Percentiles rank a stretch among this genome's conserved stretches.
These are phyloP conservation scores for Termitomyces bulborhizus DNA, from an alignment of 768 basidiomycete species.

Conservation along the genomic window DNA sequence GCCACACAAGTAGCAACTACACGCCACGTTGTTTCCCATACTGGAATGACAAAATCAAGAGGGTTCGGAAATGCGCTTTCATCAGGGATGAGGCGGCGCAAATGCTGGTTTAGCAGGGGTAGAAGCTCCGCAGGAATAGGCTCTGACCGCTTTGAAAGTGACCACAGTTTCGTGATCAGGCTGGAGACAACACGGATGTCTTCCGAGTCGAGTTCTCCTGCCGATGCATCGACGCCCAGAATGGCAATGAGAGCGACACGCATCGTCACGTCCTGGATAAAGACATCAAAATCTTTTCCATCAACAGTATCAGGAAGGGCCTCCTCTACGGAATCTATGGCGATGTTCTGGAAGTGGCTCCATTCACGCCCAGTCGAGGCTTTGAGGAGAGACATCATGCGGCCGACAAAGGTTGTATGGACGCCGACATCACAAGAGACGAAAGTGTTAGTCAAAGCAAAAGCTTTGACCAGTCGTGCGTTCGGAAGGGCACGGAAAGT, in stretches of 20 bases:
- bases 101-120: constrained; percentile 24
- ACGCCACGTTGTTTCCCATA: constrained; percentile 61
- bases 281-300: constrained; percentile 25
- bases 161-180: constrained; percentile 43
- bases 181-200: constrained; percentile 31
- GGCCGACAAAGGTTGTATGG: constrained; percentile 28
- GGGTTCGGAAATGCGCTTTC: constrained; percentile 27
- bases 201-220: constrained; percentile 21
- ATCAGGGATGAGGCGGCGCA: constrained; percentile 38
- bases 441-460: constrained; percentile 44
- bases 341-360: constrained; percentile 24
- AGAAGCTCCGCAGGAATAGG: constrained; percentile 26
- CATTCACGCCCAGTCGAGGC: constrained; percentile 24
- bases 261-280: constrained; percentile 40
- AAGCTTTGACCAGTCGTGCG: constrained; percentile 24
- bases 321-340: constrained; percentile 23
- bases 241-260: constrained; percentile 36
- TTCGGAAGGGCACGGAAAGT: constrained; percentile 30
- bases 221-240: constrained; percentile 25
- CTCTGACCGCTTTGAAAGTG: constrained; percentile 31
- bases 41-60: constrained; percentile 47
- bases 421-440: constrained; percentile 31
- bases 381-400: constrained; percentile 24
- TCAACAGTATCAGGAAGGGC: constrained; percentile 9
- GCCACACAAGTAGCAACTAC: constrained; percentile 42